A percentile compares a stretch with the other conserved stretches of the same genome.
Evolutionary conservation across 1,284 basidiomycete genomes (phyloP).

Genomic region (Uromyces viciae-fabae): DNA sequence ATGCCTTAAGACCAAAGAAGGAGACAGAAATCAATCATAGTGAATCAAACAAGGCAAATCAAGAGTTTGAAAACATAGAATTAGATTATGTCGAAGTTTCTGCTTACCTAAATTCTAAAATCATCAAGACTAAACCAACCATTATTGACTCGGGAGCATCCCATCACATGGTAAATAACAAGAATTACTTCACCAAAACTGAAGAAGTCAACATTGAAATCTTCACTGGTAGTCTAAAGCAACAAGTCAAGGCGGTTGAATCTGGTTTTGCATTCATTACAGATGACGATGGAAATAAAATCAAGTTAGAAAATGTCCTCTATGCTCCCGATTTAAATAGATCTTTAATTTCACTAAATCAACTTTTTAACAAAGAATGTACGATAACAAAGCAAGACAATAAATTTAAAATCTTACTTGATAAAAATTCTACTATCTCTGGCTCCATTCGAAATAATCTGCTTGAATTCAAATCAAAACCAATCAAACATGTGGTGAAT

Average conservation of each 20-base stretch:
- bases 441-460: not conserved
- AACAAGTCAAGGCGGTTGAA: not conserved
- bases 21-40: not conserved
- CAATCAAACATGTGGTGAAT: no score
- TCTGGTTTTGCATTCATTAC: not conserved
- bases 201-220: not conserved
- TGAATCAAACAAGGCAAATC: not conserved
- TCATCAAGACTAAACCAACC: no score
- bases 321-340: not conserved
- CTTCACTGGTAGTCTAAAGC: not conserved
- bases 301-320: not conserved
- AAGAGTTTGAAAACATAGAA: no score
- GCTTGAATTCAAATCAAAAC: no score
- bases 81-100: not conserved
- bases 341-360: not conserved
- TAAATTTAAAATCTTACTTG: not conserved
- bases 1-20: not conserved
- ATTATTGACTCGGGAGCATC: not conserved
- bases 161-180: not conserved
- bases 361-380: not conserved
- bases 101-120: not conserved
- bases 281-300: not conserved
- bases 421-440: not conserved
- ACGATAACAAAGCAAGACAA: not conserved
- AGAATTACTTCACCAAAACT: not conserved